Evolutionary conservation across 2,329 filamentous ascomycete genomes (phyloP).

Genomic region (Penicillium capsulatum): DNA sequence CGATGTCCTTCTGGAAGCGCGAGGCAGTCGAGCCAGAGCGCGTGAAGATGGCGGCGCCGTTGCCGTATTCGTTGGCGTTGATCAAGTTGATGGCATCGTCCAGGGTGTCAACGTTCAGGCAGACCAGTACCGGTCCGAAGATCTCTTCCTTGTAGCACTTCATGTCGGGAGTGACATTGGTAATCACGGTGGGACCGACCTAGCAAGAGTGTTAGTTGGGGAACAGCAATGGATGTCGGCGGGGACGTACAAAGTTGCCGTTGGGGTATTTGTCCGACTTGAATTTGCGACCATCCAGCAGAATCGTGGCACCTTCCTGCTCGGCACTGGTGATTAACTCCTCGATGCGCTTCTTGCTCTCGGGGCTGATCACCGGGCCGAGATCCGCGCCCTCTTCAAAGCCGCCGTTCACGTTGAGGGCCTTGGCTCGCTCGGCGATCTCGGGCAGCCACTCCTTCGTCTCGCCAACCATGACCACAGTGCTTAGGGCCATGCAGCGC

Average conservation of each 20-base stretch:
- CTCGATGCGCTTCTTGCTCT: slow-evolving; percentile 62
- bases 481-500: slow-evolving; percentile 66
- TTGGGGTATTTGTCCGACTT: slow-evolving; percentile 62
- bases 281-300: slow-evolving; percentile 58
- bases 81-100: slow-evolving; percentile 61
- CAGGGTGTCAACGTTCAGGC: slow-evolving; percentile 56
- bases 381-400: slow-evolving; percentile 61
- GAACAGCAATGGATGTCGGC: background rate
- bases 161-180: slow-evolving; percentile 63
- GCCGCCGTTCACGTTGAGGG: slow-evolving; percentile 57
- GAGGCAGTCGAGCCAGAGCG: slow-evolving; percentile 57
- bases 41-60: slow-evolving; percentile 64
- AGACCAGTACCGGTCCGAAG: slow-evolving; percentile 63
- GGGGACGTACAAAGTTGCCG: slow-evolving; percentile 57
- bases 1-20: slow-evolving; percentile 61
- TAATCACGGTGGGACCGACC: slow-evolving; percentile 62
- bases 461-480: slow-evolving; percentile 61
- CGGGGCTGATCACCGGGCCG: slow-evolving; percentile 61
- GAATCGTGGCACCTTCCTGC: slow-evolving; percentile 60
- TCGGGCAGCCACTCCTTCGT: slow-evolving; percentile 63
- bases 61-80: slow-evolving; percentile 64
- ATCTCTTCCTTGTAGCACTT: slow-evolving; percentile 64
- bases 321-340: slow-evolving; percentile 58
- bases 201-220: slow-evolving; percentile 20
- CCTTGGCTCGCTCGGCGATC: slow-evolving; percentile 59